Evolutionary conservation across 2,329 filamentous ascomycete species (phyloP).

Genomic region (Exserohilum turcica): DNA sequence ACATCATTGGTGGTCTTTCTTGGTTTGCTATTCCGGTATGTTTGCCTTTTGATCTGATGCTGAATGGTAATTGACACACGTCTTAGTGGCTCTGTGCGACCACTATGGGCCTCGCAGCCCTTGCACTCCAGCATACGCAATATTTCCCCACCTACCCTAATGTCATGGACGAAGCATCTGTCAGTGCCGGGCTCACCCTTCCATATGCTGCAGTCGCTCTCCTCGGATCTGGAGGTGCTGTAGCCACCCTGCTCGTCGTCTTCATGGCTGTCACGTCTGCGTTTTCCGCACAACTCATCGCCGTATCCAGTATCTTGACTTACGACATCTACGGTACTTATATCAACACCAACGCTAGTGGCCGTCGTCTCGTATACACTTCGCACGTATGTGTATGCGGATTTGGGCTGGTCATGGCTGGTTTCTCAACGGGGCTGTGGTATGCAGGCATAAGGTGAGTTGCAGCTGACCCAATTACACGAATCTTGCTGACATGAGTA

Average conservation of each 20-base stretch:
- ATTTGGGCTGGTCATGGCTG: conserved; percentile 80
- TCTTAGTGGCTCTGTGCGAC: conserved; percentile 51
- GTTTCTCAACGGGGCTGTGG: conserved; percentile 73
- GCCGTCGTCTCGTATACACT: conserved; percentile 77
- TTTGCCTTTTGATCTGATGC: not conserved
- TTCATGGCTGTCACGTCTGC: conserved; percentile 57
- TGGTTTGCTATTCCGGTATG: conserved; percentile 55
- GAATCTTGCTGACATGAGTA: not conserved
- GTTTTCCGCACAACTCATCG: conserved; percentile 54
- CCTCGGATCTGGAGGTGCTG: conserved; percentile 40
- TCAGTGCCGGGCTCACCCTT: conserved; percentile 39
- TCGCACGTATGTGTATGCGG: conserved; percentile 73
- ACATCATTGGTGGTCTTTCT: conserved; percentile 49
- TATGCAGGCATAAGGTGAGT: conserved; percentile 38
- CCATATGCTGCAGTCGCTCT: conserved; percentile 41
- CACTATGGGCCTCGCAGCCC: conserved; percentile 53
- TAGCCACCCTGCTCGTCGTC: conserved; percentile 46
- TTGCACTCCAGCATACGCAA: conserved; percentile 49
- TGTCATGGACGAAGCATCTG: conserved; percentile 29
- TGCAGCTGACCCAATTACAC: not conserved
- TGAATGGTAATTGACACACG: not conserved
- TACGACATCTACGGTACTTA: conserved; percentile 88
- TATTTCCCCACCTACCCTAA: conserved; percentile 52
- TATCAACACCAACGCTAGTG: conserved; percentile 75
- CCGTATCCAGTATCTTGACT: conserved; percentile 84